phyloP scores from a whole-genome alignment of 495 filamentous ascomycete species.

The Thermothielavioides terrestris region DNA sequence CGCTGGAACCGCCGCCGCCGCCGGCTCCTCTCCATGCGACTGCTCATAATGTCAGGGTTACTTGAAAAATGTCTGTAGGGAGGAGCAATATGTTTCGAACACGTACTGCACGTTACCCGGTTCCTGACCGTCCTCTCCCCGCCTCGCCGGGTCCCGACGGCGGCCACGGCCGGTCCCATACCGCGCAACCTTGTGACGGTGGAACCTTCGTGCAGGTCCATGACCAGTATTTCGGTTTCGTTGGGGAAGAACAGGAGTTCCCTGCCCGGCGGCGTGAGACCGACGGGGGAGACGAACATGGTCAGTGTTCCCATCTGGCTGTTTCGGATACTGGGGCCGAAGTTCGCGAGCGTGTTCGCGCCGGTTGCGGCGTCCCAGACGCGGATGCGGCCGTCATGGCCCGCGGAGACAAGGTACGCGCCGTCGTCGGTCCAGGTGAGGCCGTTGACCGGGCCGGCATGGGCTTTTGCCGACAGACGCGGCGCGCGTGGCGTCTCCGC shows the following conservation, averaged over 20 bases:
- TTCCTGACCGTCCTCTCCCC: conserved; percentile 41
- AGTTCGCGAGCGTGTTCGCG: conserved; percentile 74
- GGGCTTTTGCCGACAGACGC: conserved; percentile 52
- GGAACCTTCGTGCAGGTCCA: conserved; percentile 66
- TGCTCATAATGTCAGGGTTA: not conserved
- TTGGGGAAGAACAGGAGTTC: conserved; percentile 70
- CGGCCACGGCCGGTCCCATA: conserved; percentile 44
- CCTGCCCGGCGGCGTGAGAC: conserved; percentile 40
- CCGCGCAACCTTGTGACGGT: conserved; percentile 59
- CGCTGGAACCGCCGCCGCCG: conserved; percentile 34
- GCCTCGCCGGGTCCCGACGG: conserved; percentile 28
- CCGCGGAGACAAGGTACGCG: conserved; percentile 61
- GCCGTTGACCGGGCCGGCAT: conserved; percentile 70
- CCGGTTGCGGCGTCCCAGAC: conserved; percentile 76
- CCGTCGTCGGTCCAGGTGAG: conserved; percentile 77
- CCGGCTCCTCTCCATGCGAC: conserved; percentile 58
- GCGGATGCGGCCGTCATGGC: conserved; percentile 71
- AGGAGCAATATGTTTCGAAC: not conserved
- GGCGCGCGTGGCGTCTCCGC: conserved; percentile 9
- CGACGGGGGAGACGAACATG: conserved; percentile 52
- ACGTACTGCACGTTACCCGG: conserved; percentile 47
- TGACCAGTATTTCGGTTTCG: conserved; percentile 65
- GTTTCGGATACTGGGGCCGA: conserved; percentile 71
- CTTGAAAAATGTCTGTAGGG: not conserved
- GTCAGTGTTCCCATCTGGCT: conserved; percentile 52